These are phyloP conservation scores for Brassica carinata DNA, from an alignment of 345 rosid species.

Conservation along the genomic window DNA sequence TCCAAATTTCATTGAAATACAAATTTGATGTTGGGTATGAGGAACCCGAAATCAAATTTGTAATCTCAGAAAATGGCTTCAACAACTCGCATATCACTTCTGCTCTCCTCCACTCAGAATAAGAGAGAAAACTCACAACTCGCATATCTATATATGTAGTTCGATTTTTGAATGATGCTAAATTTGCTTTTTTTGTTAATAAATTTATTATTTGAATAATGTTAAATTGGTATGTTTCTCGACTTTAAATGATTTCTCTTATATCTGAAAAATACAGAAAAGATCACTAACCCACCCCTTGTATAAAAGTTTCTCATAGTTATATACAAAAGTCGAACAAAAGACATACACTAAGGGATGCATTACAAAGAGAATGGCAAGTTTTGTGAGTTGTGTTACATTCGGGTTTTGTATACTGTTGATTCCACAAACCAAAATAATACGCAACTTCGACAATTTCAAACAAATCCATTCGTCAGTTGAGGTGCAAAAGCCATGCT, in stretches of 20 bases:
- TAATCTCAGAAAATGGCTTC: no score
- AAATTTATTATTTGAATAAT: conserved; percentile 5
- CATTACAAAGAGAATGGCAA: neutral
- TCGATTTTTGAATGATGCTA: conserved; percentile 12
- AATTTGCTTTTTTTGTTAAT: neutral
- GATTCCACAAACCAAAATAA: neutral
- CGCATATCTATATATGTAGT: neutral
- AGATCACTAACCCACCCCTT: no score
- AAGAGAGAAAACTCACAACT: no score
- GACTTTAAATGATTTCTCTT: no score
- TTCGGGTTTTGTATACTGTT: neutral
- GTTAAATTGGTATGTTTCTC: neutral
- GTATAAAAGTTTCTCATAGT: no score
- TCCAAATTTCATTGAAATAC: no score
- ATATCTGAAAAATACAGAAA: no score
- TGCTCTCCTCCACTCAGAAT: no score
- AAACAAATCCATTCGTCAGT: neutral
- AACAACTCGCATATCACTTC: no score
- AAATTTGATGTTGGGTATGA: no score
- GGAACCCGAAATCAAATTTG: no score
- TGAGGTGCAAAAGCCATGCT: neutral
- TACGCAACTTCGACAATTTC: neutral
- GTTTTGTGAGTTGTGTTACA: neutral
- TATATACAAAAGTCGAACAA: neutral
- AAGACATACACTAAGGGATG: neutral